Conservation (phyloP, 345 rosid species). For the Microthlaspi erraticum region DNA sequence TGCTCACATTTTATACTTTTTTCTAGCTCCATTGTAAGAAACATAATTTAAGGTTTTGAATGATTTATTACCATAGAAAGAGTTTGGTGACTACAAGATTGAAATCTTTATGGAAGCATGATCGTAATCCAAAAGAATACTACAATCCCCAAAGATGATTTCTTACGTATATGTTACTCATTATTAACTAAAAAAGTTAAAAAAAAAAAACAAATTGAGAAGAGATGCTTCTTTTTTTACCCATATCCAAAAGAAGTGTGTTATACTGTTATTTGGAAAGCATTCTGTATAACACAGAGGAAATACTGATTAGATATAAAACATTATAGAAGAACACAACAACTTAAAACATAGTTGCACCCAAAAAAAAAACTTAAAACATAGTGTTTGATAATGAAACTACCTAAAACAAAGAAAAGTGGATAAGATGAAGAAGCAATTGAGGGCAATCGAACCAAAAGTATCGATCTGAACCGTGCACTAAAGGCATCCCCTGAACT, state of each 20-base stretch:
- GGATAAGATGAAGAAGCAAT: constrained; percentile 81
- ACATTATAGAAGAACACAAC: neutral
- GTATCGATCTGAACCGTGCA: constrained; percentile 81
- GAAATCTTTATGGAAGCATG: constrained; percentile 78
- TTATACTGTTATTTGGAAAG: constrained; percentile 97
- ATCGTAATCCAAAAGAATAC: constrained; percentile 74
- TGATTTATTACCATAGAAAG: constrained; percentile 61
- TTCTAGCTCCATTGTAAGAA: constrained; percentile 17
- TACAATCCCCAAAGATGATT: constrained; percentile 43
- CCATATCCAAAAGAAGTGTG: constrained; percentile 95
- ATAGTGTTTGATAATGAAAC: neutral
- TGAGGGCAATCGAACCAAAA: constrained; percentile 91
- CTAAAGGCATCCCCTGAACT: constrained; percentile 94
- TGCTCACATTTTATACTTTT: neutral
- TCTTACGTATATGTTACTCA: neutral
- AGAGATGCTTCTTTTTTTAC: constrained; percentile 49
- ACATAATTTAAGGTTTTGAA: constrained; percentile 2
- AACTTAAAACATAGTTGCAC: no score
- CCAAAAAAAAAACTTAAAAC: neutral
- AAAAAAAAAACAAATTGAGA: neutral
- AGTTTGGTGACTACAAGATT: constrained; percentile 58
- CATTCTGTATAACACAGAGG: constrained; percentile 62
- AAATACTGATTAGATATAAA: neutral
- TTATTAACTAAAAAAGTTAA: neutral
- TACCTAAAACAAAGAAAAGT: constrained; percentile 92